Base-by-base conservation (phyloP, 805 yeast species). In the Blastobotrys parvus region DNA sequence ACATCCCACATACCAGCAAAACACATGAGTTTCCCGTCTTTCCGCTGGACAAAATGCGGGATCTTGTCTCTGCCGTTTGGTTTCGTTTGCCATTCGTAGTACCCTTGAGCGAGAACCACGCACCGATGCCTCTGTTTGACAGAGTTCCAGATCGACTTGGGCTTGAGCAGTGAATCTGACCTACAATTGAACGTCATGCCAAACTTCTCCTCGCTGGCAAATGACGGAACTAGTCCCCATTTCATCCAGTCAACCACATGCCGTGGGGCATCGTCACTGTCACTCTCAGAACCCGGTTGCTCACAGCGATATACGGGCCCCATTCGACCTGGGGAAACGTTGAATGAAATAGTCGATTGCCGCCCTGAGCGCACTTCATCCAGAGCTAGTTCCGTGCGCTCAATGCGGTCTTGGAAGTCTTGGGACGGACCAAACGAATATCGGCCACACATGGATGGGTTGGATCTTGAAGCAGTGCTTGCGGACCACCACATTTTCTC, bases 41-140 rank as follows among this genome's bases (percentile, higher is more conserved):
- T 70, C 25, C 82, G 68, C 27, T 69, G 73, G 15, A 88, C 69
- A 54, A 66, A 89, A 57, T 80, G 76, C 0, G 96, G 96, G 0
- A 60, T 58, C 7, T 7, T 8, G 11, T 7, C 7, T 16, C 33
- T 15, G 3, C 18, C 11, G 54, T 77, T 81, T 7, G 64, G 35
- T 55, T 77, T 81, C 13, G 65, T 31, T 60, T 64, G 23, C 96
- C 97, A 89, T 61, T 89, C 97, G 56, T 75, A 89, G 60, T 89
- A 89, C 0, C 96, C 96, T 53, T 75, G 73, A 32, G 84, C 71
- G 0, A 94, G 90, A 0, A 87, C 75, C 1, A 81, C 78, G 58
- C 95, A 88, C 31, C 95, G 65, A 3, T 66, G 64, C 6, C 62
- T 61, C 19, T 69, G 62, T 30, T 70, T 62, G 3, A 75, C 67